phyloP scores from a whole-genome alignment of 345 rosid species.

The Rhizophora apiculata region DNA sequence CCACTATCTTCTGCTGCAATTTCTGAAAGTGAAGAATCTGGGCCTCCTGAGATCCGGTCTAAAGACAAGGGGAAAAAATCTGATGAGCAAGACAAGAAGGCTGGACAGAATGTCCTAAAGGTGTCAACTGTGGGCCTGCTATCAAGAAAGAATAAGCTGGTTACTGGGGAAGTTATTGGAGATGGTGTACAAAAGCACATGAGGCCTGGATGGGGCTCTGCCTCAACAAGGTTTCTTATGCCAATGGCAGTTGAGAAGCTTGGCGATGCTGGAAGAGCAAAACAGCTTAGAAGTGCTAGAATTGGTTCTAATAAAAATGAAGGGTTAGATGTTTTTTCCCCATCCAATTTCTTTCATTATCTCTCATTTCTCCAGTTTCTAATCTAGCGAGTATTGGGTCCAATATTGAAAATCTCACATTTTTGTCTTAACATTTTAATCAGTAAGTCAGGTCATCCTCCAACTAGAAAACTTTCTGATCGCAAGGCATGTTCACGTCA shows the following conservation, averaged over 20 bases:
- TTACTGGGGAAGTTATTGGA: slow-evolving; percentile 60
- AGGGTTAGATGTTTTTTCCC: slow-evolving; percentile 47
- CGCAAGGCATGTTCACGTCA: slow-evolving; percentile 79
- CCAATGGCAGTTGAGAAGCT: slow-evolving; percentile 57
- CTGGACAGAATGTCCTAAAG: slow-evolving; percentile 59
- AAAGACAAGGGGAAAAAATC: slow-evolving; percentile 62
- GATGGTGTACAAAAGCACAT: slow-evolving; percentile 81
- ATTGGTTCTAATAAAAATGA: slow-evolving; percentile 64
- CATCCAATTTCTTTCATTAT: slow-evolving; percentile 11
- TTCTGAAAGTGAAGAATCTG: slow-evolving; percentile 95
- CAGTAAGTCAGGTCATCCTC: slow-evolving; percentile 89
- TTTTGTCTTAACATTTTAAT: slow-evolving; percentile 27
- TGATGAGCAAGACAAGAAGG: slow-evolving; percentile 77
- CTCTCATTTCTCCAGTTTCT: slow-evolving; percentile 2
- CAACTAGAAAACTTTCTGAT: slow-evolving; percentile 85
- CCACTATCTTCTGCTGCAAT: slow-evolving; percentile 57
- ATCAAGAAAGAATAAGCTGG: slow-evolving; percentile 74
- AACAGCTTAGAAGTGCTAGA: slow-evolving; percentile 79
- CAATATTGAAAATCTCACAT: slow-evolving; percentile 20
- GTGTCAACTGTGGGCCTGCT: slow-evolving; percentile 47
- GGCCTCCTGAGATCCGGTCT: slow-evolving; percentile 64
- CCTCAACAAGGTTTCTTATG: slow-evolving; percentile 59
- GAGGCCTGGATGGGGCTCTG: slow-evolving; percentile 64
- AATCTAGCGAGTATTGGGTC: not conserved
- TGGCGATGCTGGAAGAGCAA: slow-evolving; percentile 70